A percentile compares a stretch with the other conserved stretches of the same genome.
These are phyloP conservation scores for Metschnikowia drakensbergensis DNA, from an alignment of 805 yeast species.

Conservation along the genomic window DNA sequence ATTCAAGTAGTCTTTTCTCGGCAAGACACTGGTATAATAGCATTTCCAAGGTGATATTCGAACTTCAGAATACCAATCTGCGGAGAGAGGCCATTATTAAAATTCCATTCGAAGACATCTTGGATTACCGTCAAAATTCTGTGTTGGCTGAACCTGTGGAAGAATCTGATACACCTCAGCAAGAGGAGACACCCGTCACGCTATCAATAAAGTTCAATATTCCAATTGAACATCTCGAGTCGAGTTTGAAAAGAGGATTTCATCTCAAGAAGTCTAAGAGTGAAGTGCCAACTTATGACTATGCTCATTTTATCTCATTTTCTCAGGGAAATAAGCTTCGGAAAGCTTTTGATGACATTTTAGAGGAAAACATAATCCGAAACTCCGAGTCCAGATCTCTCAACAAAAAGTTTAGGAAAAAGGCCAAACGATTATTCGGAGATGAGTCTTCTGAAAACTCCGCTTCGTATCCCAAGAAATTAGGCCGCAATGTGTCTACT, in stretches of 20 bases:
- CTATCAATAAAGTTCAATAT: conserved; percentile 54
- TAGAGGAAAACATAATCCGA: conserved; percentile 8
- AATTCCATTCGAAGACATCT: conserved; percentile 66
- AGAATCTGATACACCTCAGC: conserved; percentile 5
- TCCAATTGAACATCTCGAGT: background rate
- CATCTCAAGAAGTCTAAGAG: background rate
- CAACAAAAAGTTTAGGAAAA: conserved; percentile 1
- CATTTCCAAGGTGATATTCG: conserved; percentile 71
- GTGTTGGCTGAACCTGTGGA: conserved; percentile 37
- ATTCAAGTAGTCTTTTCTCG: conserved; percentile 65
- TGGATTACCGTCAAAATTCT: conserved; percentile 55
- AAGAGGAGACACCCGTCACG: conserved; percentile 29
- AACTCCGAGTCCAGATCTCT: background rate
- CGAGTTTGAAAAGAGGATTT: conserved; percentile 5
- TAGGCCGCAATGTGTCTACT: conserved; percentile 8
- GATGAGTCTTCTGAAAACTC: conserved; percentile 5
- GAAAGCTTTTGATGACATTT: conserved; percentile 33
- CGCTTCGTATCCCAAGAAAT: background rate
- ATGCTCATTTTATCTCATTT: conserved; percentile 62
- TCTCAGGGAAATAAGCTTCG: conserved; percentile 43
- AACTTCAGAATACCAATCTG: conserved; percentile 54
- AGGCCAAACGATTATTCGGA: conserved; percentile 8
- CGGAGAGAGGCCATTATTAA: conserved; percentile 72
- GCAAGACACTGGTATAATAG: conserved; percentile 81
- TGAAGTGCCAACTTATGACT: conserved; percentile 5